phyloP scores from a whole-genome alignment of 2,329 filamentous ascomycete genomes.

The Meredithiella fracta region DNA sequence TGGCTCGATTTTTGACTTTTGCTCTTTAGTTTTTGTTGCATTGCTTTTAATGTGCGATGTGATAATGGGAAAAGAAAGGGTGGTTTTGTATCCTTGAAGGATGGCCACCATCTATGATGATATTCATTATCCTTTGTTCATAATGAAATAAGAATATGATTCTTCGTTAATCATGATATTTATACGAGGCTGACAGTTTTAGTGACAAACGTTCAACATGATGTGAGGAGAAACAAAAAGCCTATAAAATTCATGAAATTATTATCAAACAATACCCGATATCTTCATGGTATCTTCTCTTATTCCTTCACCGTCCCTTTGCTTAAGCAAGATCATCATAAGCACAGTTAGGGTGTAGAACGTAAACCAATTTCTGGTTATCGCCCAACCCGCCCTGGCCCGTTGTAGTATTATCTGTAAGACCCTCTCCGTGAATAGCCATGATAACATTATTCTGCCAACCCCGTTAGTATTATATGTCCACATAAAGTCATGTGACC shows the following conservation, averaged over 20 bases:
- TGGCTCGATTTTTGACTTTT: not conserved
- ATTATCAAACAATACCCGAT: not conserved
- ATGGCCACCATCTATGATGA: too few species aligned
- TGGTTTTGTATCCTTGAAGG: too few species aligned
- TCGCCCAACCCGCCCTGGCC: conserved; percentile 12
- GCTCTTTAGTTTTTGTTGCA: too few species aligned
- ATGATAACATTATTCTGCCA: conserved; percentile 70
- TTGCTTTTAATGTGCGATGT: too few species aligned
- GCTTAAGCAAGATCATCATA: conserved; percentile 39
- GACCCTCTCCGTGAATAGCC: conserved; percentile 51
- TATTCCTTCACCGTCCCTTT: not conserved
- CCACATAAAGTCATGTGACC: conserved; percentile 15
- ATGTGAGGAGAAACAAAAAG: not conserved
- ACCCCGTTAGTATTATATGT: conserved; percentile 27
- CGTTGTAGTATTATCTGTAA: conserved; percentile 28
- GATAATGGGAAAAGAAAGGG: too few species aligned
- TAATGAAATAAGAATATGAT: too few species aligned
- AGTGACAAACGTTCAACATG: too few species aligned
- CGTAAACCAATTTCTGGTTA: conserved; percentile 50
- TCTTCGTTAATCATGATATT: too few species aligned
- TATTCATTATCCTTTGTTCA: too few species aligned
- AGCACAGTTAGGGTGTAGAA: conserved; percentile 86
- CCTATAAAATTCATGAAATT: not conserved
- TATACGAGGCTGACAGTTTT: too few species aligned
- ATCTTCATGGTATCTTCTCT: not conserved